Percentiles rank a stretch among this genome's conserved stretches.
Evolutionary conservation across 2,329 filamentous ascomycete genomes (phyloP).

Genomic region (Phaeophleospora eucalypticola): DNA sequence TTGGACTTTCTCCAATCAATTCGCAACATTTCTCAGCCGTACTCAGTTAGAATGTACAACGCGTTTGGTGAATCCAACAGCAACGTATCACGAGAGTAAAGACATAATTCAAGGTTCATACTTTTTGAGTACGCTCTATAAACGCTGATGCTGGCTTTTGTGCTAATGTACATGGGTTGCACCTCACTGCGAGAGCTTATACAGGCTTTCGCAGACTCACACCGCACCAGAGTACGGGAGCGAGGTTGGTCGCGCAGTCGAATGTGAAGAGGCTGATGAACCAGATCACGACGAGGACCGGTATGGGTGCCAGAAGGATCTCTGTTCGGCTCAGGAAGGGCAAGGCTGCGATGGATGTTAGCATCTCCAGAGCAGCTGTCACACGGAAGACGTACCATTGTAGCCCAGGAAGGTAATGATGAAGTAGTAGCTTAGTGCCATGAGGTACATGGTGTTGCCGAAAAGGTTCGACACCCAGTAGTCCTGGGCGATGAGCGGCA

Average conservation of each 20-base stretch:
- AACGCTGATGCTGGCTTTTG: background rate
- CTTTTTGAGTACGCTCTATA: background rate
- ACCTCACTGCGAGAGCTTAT: conserved; percentile 6
- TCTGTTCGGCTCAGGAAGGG: conserved; percentile 66
- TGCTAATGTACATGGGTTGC: background rate
- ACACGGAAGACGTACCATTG: conserved; percentile 45
- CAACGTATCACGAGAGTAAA: too few species aligned
- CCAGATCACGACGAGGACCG: conserved; percentile 59
- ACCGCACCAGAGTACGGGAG: conserved; percentile 49
- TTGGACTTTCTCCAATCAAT: too few species aligned
- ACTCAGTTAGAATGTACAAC: too few species aligned
- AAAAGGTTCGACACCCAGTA: conserved; percentile 58
- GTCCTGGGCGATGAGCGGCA: conserved; percentile 55
- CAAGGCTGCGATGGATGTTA: conserved; percentile 43
- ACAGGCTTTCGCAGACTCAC: conserved; percentile 43
- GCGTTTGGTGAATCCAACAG: too few species aligned
- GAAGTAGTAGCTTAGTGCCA: conserved; percentile 62
- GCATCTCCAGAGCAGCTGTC: conserved; percentile 1
- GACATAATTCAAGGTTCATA: too few species aligned
- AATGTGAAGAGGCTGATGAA: conserved; percentile 49
- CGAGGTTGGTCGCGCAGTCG: conserved; percentile 49
- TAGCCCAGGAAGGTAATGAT: conserved; percentile 67
- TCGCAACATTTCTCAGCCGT: too few species aligned
- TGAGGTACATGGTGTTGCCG: conserved; percentile 63
- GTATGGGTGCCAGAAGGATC: conserved; percentile 58